These are phyloP conservation scores for Aspergillus aculeatinus DNA, from an alignment of 2,329 filamentous ascomycete species.

Conservation along the genomic window DNA sequence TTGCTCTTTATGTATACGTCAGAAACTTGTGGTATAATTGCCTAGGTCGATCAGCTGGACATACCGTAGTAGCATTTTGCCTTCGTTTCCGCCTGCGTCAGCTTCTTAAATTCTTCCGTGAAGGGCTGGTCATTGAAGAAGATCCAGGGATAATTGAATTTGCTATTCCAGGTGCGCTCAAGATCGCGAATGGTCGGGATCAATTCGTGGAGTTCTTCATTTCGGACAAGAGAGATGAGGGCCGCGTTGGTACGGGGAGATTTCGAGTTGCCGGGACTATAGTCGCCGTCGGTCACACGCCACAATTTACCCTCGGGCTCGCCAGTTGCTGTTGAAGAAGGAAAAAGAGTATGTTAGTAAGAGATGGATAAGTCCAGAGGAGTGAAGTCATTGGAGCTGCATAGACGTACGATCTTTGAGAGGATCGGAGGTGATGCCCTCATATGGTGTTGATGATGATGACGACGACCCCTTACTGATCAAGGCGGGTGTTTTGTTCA, in stretches of 20 bases:
- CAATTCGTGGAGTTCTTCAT: slow-evolving; percentile 82
- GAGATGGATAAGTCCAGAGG: not conserved
- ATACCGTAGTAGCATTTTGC: slow-evolving; percentile 82
- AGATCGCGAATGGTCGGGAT: slow-evolving; percentile 86
- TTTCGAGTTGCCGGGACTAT: slow-evolving; percentile 71
- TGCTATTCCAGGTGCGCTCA: slow-evolving; percentile 93
- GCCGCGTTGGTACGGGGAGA: slow-evolving; percentile 90
- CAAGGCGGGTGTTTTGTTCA: slow-evolving; percentile 55
- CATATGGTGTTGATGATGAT: slow-evolving; percentile 28
- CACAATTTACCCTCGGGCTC: slow-evolving; percentile 78
- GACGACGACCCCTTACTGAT: slow-evolving; percentile 42
- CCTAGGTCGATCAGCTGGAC: not conserved
- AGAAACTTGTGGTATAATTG: not conserved
- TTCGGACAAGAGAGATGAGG: slow-evolving; percentile 85
- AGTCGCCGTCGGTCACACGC: slow-evolving; percentile 71
- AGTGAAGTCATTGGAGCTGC: not conserved
- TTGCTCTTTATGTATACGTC: slow-evolving; percentile 57
- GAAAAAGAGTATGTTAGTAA: slow-evolving; percentile 18
- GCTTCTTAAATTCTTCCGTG: slow-evolving; percentile 84
- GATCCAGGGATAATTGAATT: slow-evolving; percentile 99
- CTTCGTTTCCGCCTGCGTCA: slow-evolving; percentile 78
- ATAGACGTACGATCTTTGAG: slow-evolving; percentile 74
- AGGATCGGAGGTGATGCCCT: slow-evolving; percentile 74
- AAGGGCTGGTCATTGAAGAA: slow-evolving; percentile 98
- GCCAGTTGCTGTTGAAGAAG: slow-evolving; percentile 62